Conservation (phyloP, 257 asterid species). For the Nicotiana benthamiana region DNA sequence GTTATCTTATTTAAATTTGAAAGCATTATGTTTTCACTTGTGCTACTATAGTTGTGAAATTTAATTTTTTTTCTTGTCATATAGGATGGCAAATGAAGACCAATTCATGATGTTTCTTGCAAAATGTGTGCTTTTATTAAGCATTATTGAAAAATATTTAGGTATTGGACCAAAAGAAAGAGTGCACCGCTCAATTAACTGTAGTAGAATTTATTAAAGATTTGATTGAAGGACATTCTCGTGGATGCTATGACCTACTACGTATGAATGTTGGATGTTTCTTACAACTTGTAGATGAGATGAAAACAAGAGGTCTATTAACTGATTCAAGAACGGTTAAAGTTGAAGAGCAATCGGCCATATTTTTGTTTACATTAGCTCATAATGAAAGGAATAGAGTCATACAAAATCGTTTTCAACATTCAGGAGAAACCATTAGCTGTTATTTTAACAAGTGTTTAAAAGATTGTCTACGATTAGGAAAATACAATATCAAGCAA, state of each 20-base stretch:
- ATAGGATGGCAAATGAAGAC: neutral
- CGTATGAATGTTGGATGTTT: too few species aligned
- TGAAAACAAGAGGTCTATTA: neutral
- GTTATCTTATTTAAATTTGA: too few species aligned
- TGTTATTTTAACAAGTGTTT: neutral
- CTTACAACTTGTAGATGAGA: too few species aligned
- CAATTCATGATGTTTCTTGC: too few species aligned
- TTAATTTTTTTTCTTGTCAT: neutral
- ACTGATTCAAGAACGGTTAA: neutral
- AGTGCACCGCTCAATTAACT: neutral
- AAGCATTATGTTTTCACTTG: too few species aligned
- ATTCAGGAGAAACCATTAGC: neutral
- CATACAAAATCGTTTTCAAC: neutral
- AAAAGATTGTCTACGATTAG: neutral
- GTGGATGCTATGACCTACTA: neutral
- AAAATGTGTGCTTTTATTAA: neutral
- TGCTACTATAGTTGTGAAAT: too few species aligned
- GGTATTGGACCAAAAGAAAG: neutral
- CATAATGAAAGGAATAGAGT: neutral
- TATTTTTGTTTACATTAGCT: neutral
- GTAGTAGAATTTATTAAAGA: neutral
- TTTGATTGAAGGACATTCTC: too few species aligned
- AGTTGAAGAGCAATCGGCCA: neutral
- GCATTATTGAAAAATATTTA: neutral
- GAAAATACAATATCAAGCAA: neutral